Conservation (phyloP, 2,329 filamentous ascomycete species). For the Dothidotthia symphoricarpi region DNA sequence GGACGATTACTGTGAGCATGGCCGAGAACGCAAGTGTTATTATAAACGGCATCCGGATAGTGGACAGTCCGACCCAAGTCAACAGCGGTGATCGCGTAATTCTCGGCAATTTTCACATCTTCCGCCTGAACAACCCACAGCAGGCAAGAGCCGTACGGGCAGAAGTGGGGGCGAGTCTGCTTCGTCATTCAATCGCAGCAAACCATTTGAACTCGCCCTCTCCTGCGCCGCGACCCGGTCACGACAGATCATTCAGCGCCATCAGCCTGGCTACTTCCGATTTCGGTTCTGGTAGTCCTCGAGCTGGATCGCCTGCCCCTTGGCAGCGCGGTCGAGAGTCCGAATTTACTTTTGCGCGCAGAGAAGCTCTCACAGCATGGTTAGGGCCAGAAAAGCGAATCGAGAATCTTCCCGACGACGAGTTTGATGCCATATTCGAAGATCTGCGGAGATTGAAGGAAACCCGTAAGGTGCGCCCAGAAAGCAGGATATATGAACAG, state of each 20-base stretch:
- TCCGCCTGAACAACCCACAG: conserved; percentile 96
- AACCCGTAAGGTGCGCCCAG: conserved; percentile 68
- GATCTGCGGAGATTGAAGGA: conserved; percentile 88
- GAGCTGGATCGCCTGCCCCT: conserved; percentile 76
- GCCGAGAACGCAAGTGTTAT: conserved; percentile 93
- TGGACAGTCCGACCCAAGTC: conserved; percentile 74
- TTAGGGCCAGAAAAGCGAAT: conserved; percentile 91
- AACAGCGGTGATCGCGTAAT: conserved; percentile 94
- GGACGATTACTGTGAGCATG: conserved; percentile 86
- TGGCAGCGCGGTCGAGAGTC: conserved; percentile 70
- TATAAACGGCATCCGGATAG: conserved; percentile 89
- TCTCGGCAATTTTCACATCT: conserved; percentile 96
- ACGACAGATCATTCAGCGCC: conserved; percentile 66
- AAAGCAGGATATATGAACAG: conserved; percentile 55
- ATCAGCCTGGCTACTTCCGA: conserved; percentile 78
- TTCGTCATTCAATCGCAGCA: conserved; percentile 75
- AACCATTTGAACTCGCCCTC: conserved; percentile 65
- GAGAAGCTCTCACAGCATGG: conserved; percentile 89
- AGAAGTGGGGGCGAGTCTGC: conserved; percentile 70
- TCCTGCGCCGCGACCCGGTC: conserved; percentile 61
- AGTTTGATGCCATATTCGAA: conserved; percentile 89
- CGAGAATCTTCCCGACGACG: conserved; percentile 84
- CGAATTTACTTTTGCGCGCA: conserved; percentile 90
- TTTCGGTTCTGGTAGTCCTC: conserved; percentile 66
- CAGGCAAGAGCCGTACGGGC: conserved; percentile 91